These are phyloP conservation scores for Celoporthe dispersa DNA, from an alignment of 2,329 filamentous ascomycete genomes.

Conservation along the genomic window DNA sequence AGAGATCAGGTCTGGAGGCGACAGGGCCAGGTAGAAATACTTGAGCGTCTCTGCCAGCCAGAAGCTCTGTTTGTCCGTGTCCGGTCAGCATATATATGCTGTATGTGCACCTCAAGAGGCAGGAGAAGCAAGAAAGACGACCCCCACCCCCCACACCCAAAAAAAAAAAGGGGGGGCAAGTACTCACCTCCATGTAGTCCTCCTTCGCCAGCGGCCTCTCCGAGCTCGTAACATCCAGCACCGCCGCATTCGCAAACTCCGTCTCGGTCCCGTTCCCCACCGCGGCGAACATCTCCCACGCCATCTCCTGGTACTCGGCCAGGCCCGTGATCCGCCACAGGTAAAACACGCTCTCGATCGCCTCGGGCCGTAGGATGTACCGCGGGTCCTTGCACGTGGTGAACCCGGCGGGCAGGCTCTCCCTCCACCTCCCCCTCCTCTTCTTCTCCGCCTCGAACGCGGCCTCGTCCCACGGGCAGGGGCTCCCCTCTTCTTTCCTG, in stretches of 20 bases:
- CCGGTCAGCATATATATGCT: not conserved
- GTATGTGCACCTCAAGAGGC: not conserved
- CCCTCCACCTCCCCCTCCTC: constrained; percentile 33
- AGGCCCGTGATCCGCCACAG: constrained; percentile 58
- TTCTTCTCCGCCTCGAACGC: constrained; percentile 34
- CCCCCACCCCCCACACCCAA: too few species aligned
- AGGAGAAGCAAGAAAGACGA: too few species aligned
- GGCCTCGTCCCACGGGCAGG: constrained; percentile 50
- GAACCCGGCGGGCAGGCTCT: constrained; percentile 60
- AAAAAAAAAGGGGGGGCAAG: too few species aligned
- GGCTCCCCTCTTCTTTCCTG: constrained; percentile 34
- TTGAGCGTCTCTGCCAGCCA: constrained; percentile 92
- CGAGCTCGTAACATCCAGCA: constrained; percentile 52
- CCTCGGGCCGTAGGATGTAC: constrained; percentile 50
- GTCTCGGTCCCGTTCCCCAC: constrained; percentile 52
- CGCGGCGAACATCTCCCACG: constrained; percentile 57
- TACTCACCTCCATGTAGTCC: constrained; percentile 45
- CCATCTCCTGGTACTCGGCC: constrained; percentile 51
- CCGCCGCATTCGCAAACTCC: constrained; percentile 52
- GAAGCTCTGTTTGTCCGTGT: constrained; percentile 75
- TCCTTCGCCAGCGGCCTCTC: constrained; percentile 41
- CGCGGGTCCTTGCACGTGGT: constrained; percentile 56
- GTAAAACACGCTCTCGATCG: constrained; percentile 50
- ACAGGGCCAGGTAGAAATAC: constrained; percentile 86
- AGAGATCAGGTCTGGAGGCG: constrained; percentile 66